Percentiles rank a stretch among this genome's conserved stretches.
These are phyloP conservation scores for Rehmannia glutinosa DNA, from an alignment of 257 asterid species.

Conservation along the genomic window DNA sequence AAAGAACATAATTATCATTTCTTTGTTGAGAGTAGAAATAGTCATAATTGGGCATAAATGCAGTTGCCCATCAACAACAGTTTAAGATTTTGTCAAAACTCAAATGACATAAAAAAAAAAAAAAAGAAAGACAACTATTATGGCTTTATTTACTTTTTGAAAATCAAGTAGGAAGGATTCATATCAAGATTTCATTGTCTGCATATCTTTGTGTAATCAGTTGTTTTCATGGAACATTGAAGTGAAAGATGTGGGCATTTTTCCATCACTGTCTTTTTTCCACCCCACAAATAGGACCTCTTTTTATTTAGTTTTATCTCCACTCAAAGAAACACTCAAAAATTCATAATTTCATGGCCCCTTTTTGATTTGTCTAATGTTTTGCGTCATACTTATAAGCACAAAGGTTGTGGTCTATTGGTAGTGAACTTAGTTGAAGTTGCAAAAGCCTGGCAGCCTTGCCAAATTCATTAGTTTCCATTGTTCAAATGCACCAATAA, in stretches of 20 bases:
- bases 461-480: neutral
- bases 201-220: slow-evolving; percentile 12
- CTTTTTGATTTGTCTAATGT: neutral
- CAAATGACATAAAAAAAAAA: too few species aligned
- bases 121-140: too few species aligned
- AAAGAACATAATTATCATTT: too few species aligned
- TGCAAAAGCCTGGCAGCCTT: neutral
- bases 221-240: slow-evolving; percentile 12
- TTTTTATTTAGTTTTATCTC: neutral
- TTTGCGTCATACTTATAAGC: neutral
- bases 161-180: too few species aligned
- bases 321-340: slow-evolving; percentile 8
- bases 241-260: slow-evolving; percentile 24
- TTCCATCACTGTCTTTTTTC: slow-evolving; percentile 8
- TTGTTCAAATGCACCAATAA: neutral
- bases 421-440: neutral
- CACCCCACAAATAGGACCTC: slow-evolving; percentile 7
- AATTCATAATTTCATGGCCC: slow-evolving; percentile 1
- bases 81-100: too few species aligned
- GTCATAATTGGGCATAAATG: neutral
- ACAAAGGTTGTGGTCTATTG: neutral
- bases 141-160: too few species aligned
- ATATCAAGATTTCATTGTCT: slow-evolving; percentile 21
- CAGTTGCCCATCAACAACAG: slow-evolving; percentile 8
- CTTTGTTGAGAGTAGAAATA: neutral